A percentile compares a stretch with the other conserved stretches of the same genome.
Conservation (phyloP, 495 filamentous ascomycete species). For the Recurvomyces mirabilis region DNA sequence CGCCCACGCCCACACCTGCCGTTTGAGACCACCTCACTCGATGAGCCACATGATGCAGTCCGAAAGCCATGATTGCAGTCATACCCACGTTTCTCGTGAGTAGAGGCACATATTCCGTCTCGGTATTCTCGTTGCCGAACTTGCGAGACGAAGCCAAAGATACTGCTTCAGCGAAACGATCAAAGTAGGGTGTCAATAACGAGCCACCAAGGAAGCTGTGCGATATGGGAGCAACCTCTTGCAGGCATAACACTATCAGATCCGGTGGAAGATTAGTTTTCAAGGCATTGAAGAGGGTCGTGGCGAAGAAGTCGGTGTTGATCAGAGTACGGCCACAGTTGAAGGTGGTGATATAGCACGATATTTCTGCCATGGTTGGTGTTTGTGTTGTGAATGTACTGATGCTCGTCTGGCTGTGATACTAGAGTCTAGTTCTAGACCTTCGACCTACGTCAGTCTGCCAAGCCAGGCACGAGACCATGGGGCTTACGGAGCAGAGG, state of each 20-base stretch:
- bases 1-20: slow-evolving; percentile 68
- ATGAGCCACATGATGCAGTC: slow-evolving; percentile 41
- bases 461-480: too few species aligned
- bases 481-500: too few species aligned
- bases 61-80: slow-evolving; percentile 80
- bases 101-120: slow-evolving; percentile 37
- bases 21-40: slow-evolving; percentile 50
- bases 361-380: slow-evolving; percentile 39
- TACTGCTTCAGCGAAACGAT: slow-evolving; percentile 54
- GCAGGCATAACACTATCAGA: slow-evolving; percentile 49
- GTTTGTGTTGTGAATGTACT: too few species aligned
- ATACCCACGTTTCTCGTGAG: slow-evolving; percentile 65
- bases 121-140: background rate
- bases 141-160: slow-evolving; percentile 45
- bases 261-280: slow-evolving; percentile 28
- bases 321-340: slow-evolving; percentile 70
- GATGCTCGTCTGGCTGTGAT: too few species aligned
- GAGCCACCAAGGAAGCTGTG: slow-evolving; percentile 80
- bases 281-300: slow-evolving; percentile 62
- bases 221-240: slow-evolving; percentile 79
- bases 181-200: slow-evolving; percentile 64
- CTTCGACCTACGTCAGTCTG: too few species aligned
- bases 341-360: slow-evolving; percentile 71
- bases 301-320: slow-evolving; percentile 51
- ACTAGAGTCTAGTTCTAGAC: too few species aligned